Evolutionary conservation across 1,284 basidiomycete species (phyloP).

Genomic region (Singerocomus inundabilis): DNA sequence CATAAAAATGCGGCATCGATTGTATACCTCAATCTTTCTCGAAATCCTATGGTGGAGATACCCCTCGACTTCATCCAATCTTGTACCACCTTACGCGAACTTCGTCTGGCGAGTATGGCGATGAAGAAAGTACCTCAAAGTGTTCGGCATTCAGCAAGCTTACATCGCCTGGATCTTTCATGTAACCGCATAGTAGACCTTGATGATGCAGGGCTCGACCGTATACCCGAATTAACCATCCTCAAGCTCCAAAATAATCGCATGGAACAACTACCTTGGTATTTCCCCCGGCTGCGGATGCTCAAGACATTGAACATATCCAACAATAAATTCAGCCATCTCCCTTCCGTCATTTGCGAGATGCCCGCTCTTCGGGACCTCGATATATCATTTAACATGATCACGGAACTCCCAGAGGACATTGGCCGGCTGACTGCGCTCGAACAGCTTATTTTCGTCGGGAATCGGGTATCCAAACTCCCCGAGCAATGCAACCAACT

Average conservation of each 20-base stretch:
- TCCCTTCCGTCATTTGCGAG: conserved; percentile 78
- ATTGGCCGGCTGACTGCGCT: conserved; percentile 73
- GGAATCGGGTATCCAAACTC: conserved; percentile 81
- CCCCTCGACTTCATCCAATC: conserved; percentile 96
- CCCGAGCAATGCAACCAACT: conserved; percentile 70
- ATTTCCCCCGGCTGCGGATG: conserved; percentile 73
- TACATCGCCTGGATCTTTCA: conserved; percentile 87
- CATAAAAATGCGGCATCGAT: conserved; percentile 89
- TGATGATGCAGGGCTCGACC: conserved; percentile 81
- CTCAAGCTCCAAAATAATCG: conserved; percentile 93
- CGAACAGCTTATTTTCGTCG: conserved; percentile 81
- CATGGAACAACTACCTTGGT: conserved; percentile 82
- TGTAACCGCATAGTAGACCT: conserved; percentile 93
- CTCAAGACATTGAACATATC: conserved; percentile 90
- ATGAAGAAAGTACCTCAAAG: conserved; percentile 92
- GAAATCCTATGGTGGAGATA: conserved; percentile 95
- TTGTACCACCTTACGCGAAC: conserved; percentile 80
- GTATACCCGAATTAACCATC: conserved; percentile 70
- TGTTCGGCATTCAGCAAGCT: conserved; percentile 71
- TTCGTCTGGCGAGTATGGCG: conserved; percentile 90
- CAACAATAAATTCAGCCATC: conserved; percentile 90
- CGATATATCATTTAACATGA: conserved; percentile 94
- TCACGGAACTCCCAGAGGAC: conserved; percentile 78
- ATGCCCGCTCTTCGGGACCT: conserved; percentile 79
- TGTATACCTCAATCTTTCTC: conserved; percentile 84